Evolutionary conservation across 371 early-diverging fungal species (phyloP), one percentile per base, ranked within the genome.

Genomic region (Sporodiniella umbellata): DNA sequence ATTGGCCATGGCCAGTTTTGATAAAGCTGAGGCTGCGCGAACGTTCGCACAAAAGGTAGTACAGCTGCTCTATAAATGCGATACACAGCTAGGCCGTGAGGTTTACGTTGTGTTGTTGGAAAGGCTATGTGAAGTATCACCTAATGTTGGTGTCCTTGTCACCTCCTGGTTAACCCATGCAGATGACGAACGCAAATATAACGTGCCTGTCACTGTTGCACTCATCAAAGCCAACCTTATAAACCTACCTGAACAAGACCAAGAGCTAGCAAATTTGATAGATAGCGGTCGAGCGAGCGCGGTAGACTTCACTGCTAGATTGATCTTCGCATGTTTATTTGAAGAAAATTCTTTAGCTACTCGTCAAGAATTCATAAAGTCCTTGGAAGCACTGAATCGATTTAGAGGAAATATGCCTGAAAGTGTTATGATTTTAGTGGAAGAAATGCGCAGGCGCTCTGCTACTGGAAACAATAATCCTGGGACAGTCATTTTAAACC

Each of bases 161-260:
- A 86, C 80, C 2, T 77, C 83, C 19, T 98, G 97, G 98, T 66
- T 99, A 12, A 79, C 93, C n/a, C 95, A 90, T 68, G 83, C 91
- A 2, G 93, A 94, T 35, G 96, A 97, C 57, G 96, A 95, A 57
- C 89, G 94, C 60, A 94, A 95, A 61, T 88, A 83, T 60, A 87
- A 90, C 55, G 90, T 95, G 1, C 81, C 86, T 8, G 90, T 90
- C 2, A 88, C 92, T 0, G 73, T 87, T n/a, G 82, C 90, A 2
- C 66, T 98, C 49, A 81, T 96, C 51, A 83, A 84, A 53, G 84
- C 85, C 2, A 81, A 86, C 0, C 64, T 98, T 43, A 71, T 98
- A 25, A 78, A 78, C 42, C 44, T 89, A 3, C 71, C 76, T 12
- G 96, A 95, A 30, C 81, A 93, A 53, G 98, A 97, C 62, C 79